Evolutionary conservation across 1,139 yeast genomes (phyloP).

Genomic region (Geotrichum reessii): DNA sequence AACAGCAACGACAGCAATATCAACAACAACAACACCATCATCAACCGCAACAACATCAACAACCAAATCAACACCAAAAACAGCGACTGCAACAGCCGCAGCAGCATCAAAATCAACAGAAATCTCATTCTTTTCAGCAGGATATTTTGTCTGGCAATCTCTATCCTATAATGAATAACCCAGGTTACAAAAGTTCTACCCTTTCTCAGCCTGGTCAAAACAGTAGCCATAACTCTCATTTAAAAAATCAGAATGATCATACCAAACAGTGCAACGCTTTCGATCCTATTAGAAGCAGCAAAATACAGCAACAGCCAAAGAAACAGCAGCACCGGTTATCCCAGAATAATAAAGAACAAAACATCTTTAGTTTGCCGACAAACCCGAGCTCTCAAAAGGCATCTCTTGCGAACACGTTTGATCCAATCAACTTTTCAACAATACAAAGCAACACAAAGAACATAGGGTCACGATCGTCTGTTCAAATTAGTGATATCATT

Average conservation of each 20-base stretch:
- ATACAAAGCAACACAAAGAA: not conserved
- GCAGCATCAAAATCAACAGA: not conserved
- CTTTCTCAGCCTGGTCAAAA: not conserved
- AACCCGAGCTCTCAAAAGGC: not conserved
- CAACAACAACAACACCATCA: not conserved
- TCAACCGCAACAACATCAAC: not conserved
- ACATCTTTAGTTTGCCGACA: not conserved
- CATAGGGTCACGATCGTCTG: not conserved
- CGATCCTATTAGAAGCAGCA: not conserved
- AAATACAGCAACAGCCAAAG: not conserved
- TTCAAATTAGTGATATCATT: slow-evolving; percentile 4
- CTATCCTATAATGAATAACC: slow-evolving; percentile 6
- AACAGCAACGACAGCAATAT: not conserved
- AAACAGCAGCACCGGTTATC: not conserved
- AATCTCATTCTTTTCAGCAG: not conserved
- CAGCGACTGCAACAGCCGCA: not conserved
- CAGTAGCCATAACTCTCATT: not conserved
- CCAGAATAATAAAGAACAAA: no score
- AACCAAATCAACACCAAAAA: not conserved
- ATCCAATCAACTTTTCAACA: not conserved
- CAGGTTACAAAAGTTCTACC: slow-evolving; percentile 1
- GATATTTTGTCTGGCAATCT: not conserved
- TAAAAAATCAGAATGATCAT: not conserved
- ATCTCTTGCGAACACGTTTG: not conserved
- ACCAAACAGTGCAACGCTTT: not conserved